Percentiles rank a stretch among this genome's conserved stretches.
These are phyloP conservation scores for Lodderomyces beijingensis DNA, from an alignment of 1,139 yeast genomes.

Conservation along the genomic window DNA sequence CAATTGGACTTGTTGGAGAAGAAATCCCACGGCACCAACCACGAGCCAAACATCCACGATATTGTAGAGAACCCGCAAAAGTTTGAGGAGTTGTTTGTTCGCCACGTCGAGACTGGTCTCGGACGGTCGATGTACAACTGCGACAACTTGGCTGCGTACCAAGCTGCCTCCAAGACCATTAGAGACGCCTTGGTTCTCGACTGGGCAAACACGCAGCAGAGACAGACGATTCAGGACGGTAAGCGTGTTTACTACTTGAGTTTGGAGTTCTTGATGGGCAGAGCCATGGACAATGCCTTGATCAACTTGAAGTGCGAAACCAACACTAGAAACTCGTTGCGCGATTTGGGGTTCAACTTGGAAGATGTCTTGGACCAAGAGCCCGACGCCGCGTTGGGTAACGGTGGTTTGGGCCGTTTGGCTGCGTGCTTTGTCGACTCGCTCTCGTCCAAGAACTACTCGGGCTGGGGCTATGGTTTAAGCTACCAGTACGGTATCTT, in stretches of 20 bases:
- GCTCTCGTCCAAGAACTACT: slow-evolving; percentile 77
- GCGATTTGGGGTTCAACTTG: slow-evolving; percentile 77
- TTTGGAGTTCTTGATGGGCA: slow-evolving; percentile 89
- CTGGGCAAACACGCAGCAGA: slow-evolving; percentile 93
- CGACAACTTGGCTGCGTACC: slow-evolving; percentile 89
- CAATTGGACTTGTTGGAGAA: slow-evolving; percentile 31
- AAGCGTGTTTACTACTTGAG: slow-evolving; percentile 86
- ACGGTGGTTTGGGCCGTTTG: slow-evolving; percentile 91
- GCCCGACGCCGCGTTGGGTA: slow-evolving; percentile 93
- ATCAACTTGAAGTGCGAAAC: slow-evolving; percentile 63
- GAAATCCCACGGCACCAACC: slow-evolving; percentile 8
- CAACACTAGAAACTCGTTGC: slow-evolving; percentile 51
- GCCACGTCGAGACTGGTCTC: slow-evolving; percentile 83
- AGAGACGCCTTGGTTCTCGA: slow-evolving; percentile 78
- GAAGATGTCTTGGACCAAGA: slow-evolving; percentile 85
- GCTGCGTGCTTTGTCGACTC: slow-evolving; percentile 96
- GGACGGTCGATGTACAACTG: slow-evolving; percentile 91
- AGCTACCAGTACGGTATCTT: slow-evolving; percentile 93
- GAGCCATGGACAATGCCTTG: slow-evolving; percentile 92
- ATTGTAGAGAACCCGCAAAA: slow-evolving; percentile 34
- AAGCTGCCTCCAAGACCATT: slow-evolving; percentile 76
- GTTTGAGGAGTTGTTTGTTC: slow-evolving; percentile 68
- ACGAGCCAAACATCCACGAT: slow-evolving; percentile 9
- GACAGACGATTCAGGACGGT: slow-evolving; percentile 77
- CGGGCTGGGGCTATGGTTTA: slow-evolving; percentile 96